Conservation (phyloP, 306 rosid genomes). For the Cucurbita maxima region DNA sequence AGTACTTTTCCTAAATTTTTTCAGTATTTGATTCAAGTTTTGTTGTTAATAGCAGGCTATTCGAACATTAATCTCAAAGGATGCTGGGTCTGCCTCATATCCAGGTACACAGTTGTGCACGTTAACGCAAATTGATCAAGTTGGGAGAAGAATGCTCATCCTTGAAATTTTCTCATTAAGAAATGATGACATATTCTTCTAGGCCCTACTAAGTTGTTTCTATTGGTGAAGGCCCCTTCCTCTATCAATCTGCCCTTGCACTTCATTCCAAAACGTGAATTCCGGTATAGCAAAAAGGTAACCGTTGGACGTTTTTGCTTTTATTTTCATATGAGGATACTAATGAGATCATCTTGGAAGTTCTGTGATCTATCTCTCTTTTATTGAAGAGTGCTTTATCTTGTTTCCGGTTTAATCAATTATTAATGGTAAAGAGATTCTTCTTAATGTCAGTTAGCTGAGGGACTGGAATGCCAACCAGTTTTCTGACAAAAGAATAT, state of each 20-base stretch:
- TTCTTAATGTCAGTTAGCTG: background rate
- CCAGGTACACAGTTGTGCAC: slow-evolving; percentile 30
- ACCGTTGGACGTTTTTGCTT: slow-evolving; percentile 2
- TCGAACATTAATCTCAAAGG: slow-evolving; percentile 54
- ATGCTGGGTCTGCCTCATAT: slow-evolving; percentile 63
- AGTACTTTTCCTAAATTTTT: background rate
- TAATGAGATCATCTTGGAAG: background rate
- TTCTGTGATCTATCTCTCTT: background rate
- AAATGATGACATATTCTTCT: slow-evolving; percentile 8
- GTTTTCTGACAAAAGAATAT: background rate
- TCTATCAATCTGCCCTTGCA: slow-evolving; percentile 60
- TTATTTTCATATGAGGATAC: background rate
- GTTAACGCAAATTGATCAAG: background rate
- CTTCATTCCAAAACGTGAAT: slow-evolving; percentile 89
- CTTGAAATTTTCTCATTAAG: background rate
- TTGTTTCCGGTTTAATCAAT: background rate
- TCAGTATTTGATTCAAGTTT: slow-evolving; percentile 5
- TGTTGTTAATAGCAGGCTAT: slow-evolving; percentile 45
- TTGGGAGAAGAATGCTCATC: background rate
- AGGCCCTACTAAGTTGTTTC: slow-evolving; percentile 64
- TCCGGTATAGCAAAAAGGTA: slow-evolving; percentile 63
- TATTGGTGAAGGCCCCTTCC: slow-evolving; percentile 70
- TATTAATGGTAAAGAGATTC: background rate
- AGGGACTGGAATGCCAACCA: background rate
- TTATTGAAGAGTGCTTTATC: background rate